Evolutionary conservation across 257 asterid genomes (phyloP).

Genomic region (Forsythia suspensa): DNA sequence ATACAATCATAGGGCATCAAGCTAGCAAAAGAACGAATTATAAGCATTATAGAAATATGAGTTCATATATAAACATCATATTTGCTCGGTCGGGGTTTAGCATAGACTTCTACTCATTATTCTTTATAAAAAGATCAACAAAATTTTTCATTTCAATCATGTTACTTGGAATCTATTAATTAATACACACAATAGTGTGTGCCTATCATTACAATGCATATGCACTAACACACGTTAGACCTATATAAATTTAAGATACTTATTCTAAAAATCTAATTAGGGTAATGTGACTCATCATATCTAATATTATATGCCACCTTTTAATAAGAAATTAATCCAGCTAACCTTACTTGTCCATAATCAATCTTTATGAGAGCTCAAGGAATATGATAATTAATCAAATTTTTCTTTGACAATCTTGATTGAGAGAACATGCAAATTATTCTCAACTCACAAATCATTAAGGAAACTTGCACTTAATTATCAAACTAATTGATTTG

Average conservation of each 20-base stretch:
- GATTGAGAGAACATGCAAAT: conserved; percentile 18
- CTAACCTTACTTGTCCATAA: conserved; percentile 22
- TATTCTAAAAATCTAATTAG: background rate
- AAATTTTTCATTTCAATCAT: background rate
- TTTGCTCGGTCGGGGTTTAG: too few relatives aligned
- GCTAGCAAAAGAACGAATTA: background rate
- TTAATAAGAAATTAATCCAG: conserved; percentile 12
- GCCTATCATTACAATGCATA: background rate
- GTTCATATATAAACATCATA: too few relatives aligned
- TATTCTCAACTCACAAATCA: conserved; percentile 26
- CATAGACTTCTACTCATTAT: too few relatives aligned
- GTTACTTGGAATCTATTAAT: too few relatives aligned
- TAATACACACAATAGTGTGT: background rate
- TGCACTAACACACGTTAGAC: background rate
- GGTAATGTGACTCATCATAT: conserved; percentile 17
- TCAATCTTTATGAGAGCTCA: background rate
- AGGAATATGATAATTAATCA: background rate
- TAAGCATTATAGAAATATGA: too few relatives aligned
- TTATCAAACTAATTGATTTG: conserved; percentile 16
- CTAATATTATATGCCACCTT: background rate
- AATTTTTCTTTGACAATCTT: conserved; percentile 5
- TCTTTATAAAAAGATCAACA: background rate
- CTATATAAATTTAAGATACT: background rate
- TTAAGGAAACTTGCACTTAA: conserved; percentile 11
- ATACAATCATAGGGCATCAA: background rate